Percentiles rank a stretch among this genome's conserved stretches.
Conservation (phyloP, 2,329 filamentous ascomycete species). For the Mycogone perniciosa region DNA sequence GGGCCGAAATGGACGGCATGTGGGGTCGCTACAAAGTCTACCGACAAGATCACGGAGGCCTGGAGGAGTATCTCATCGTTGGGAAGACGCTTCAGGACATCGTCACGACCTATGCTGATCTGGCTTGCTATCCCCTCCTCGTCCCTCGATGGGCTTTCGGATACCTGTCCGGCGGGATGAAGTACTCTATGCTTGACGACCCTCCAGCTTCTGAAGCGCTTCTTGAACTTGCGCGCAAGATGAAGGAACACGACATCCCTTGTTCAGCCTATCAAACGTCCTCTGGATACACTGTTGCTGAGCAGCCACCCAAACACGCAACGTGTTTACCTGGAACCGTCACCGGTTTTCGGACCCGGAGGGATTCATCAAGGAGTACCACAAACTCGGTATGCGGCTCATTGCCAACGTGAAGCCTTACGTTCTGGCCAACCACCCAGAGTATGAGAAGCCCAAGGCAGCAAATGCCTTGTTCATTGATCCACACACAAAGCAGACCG, state of each 20-base stretch:
- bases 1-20: constrained; percentile 67
- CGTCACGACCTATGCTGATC: constrained; percentile 57
- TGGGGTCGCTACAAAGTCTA: constrained; percentile 72
- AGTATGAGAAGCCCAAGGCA: constrained; percentile 54
- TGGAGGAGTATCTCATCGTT: constrained; percentile 65
- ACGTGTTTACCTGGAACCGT: constrained; percentile 60
- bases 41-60: constrained; percentile 63
- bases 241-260: constrained; percentile 60
- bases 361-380: constrained; percentile 55
- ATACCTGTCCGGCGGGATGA: constrained; percentile 61
- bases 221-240: constrained; percentile 53
- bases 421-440: constrained; percentile 59
- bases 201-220: constrained; percentile 52
- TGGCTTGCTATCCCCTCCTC: constrained; percentile 61
- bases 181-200: constrained; percentile 44
- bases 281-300: constrained; percentile 64
- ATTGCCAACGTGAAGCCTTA: constrained; percentile 71
- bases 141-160: constrained; percentile 68
- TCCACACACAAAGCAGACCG: constrained; percentile 43
- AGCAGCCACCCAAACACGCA: constrained; percentile 60
- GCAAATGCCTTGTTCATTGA: constrained; percentile 59
- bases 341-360: constrained; percentile 64
- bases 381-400: constrained; percentile 58
- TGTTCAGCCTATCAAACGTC: constrained; percentile 68
- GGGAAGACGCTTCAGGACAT: constrained; percentile 61